phyloP scores from a whole-genome alignment of 257 asterid species.

The Nicotiana knightiana region DNA sequence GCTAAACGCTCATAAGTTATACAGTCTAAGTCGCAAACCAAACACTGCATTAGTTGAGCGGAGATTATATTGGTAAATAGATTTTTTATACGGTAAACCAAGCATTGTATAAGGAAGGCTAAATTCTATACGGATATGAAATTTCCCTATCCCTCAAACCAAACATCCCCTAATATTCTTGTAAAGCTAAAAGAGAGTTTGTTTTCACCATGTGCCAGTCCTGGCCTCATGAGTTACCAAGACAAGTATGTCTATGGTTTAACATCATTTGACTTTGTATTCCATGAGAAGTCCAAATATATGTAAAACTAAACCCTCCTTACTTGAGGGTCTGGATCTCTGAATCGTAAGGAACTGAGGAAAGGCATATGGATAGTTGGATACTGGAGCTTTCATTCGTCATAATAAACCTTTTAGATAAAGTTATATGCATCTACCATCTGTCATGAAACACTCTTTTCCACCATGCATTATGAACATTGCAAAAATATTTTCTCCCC shows the following conservation, averaged over 20 bases:
- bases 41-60: neutral
- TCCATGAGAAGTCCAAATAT: neutral
- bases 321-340: neutral
- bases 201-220: neutral
- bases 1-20: neutral
- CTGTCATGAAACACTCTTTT: neutral
- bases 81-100: neutral
- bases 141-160: neutral
- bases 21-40: neutral
- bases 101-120: neutral
- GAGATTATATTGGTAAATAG: neutral
- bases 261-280: neutral
- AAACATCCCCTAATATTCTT: neutral
- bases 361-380: neutral
- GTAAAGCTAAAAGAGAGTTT: neutral
- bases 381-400: neutral
- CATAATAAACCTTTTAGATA: neutral
- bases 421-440: no score
- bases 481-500: neutral
- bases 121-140: neutral
- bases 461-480: neutral
- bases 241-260: neutral
- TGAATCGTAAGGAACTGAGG: neutral
- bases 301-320: neutral
- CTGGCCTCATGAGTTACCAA: neutral